phyloP scores from a whole-genome alignment of 805 yeast species.

The Metschnikowia henanensis region DNA sequence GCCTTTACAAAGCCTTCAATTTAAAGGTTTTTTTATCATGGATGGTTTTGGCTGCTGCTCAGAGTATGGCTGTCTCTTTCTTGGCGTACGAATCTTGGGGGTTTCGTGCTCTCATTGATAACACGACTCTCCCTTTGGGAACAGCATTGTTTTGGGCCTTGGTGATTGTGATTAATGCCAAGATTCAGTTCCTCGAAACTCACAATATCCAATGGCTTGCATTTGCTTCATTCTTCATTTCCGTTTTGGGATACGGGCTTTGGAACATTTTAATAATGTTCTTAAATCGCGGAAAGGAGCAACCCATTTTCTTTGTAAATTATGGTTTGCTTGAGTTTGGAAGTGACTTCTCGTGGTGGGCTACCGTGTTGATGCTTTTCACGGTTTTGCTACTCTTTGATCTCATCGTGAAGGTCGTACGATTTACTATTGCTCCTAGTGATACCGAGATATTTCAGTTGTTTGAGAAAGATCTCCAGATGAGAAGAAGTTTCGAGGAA shows the following conservation, averaged over 20 bases:
- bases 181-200: constrained; percentile 81
- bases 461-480: constrained; percentile 65
- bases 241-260: constrained; percentile 79
- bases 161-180: constrained; percentile 70
- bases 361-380: constrained; percentile 56
- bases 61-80: constrained; percentile 72
- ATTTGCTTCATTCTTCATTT: constrained; percentile 61
- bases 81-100: constrained; percentile 72
- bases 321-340: constrained; percentile 79
- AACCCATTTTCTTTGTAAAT: constrained; percentile 67
- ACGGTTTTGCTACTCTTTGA: constrained; percentile 68
- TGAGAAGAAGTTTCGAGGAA: constrained; percentile 70
- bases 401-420: constrained; percentile 55
- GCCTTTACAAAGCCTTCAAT: constrained; percentile 73
- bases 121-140: constrained; percentile 81
- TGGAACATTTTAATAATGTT: constrained; percentile 82
- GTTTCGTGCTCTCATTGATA: constrained; percentile 61
- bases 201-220: constrained; percentile 69
- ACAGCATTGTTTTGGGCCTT: constrained; percentile 71
- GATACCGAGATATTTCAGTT: constrained; percentile 81
- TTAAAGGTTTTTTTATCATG: constrained; percentile 68
- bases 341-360: constrained; percentile 84
- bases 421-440: constrained; percentile 56
- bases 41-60: constrained; percentile 74
- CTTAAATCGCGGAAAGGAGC: constrained; percentile 53